A percentile compares a stretch with the other conserved stretches of the same genome.
These are phyloP conservation scores for Puya raimondii DNA, from an alignment of 176 grass and related monocot genomes.

Conservation along the genomic window DNA sequence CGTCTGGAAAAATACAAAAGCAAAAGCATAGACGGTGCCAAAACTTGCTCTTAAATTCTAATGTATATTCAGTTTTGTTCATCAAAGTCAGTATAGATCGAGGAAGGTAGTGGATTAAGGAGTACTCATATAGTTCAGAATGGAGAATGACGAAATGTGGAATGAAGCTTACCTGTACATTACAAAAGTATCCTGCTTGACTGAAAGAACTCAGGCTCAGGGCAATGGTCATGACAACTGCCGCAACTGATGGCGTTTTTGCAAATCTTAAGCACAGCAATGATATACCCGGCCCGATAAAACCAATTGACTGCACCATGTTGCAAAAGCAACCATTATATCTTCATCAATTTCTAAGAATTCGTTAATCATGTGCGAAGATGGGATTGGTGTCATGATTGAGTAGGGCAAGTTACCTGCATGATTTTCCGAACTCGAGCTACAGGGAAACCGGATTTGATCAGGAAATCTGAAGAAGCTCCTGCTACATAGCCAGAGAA, in stretches of 20 bases:
- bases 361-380: background rate
- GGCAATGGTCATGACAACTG: conserved; percentile 65
- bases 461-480: conserved; percentile 74
- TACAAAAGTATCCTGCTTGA: conserved; percentile 90
- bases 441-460: conserved; percentile 56
- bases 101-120: background rate
- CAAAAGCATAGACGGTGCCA: no score
- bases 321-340: conserved; percentile 9
- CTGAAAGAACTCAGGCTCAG: conserved; percentile 87
- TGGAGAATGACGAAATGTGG: conserved; percentile 9
- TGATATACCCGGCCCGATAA: conserved; percentile 62
- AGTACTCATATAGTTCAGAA: background rate
- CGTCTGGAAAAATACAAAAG: no score
- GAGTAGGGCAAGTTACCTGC: conserved; percentile 40
- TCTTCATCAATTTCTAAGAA: background rate
- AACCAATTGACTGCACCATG: conserved; percentile 77
- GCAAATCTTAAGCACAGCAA: conserved; percentile 74
- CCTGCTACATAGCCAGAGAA: conserved; percentile 89
- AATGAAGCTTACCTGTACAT: conserved; percentile 57
- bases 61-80: conserved; percentile 4
- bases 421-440: conserved; percentile 64
- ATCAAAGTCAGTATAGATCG: background rate
- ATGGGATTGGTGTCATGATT: no score
- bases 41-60: no score
- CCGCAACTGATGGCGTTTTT: conserved; percentile 51